Evolutionary conservation across 2,329 filamentous ascomycete genomes (phyloP), one percentile per base, ranked within the genome.

Genomic region (Trichoderma atroviride): DNA sequence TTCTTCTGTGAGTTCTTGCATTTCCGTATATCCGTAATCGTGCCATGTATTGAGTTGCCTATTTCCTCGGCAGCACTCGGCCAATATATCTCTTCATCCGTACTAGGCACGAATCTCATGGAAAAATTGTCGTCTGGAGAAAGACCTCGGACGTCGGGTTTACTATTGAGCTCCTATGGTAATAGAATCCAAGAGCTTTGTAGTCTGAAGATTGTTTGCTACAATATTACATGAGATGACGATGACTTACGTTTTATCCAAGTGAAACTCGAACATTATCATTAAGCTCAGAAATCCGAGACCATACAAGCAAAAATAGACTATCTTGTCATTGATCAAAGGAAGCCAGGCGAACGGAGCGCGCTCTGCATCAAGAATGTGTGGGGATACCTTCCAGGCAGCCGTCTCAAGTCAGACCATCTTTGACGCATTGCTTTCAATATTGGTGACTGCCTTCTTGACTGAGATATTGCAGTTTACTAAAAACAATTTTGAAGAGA

Each of bases 11-110:
- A 6, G 2, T 40, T 14, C 0, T 31, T 50, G 47, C 47, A 55
- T 55, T 9, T 16, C 33, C 61, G 50, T 37, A 35, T 55, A 24
- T 40, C 61, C 47, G 61, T 64, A 64, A 55, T 10, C 47, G 50
- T 19, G 14, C n/a, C 50, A 29, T 16, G 16, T 16, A 29, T 19
- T 6, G 13, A 16, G 40, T 50, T 16, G 5, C 6, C 11, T 50
- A 33, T 24, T 31, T 61, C 29, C 14, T 33, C 40, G 58, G 58
- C 4, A 24, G 19, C 7, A 9, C 43, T 47, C 43, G 43, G 43
- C 4, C 47, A 24, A 50, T 22, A 50, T 50, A 11, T 13, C 9
- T 50, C n/a, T 24, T 5, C 22, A 43, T n/a, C 4, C 40, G 40
- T 43, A 43, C 19, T 43, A 43, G 40, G 9, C 22, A 5, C 4